Evolutionary conservation across 495 filamentous ascomycete species (phyloP).

Genomic region (Podospora bellae-mahoneyi): DNA sequence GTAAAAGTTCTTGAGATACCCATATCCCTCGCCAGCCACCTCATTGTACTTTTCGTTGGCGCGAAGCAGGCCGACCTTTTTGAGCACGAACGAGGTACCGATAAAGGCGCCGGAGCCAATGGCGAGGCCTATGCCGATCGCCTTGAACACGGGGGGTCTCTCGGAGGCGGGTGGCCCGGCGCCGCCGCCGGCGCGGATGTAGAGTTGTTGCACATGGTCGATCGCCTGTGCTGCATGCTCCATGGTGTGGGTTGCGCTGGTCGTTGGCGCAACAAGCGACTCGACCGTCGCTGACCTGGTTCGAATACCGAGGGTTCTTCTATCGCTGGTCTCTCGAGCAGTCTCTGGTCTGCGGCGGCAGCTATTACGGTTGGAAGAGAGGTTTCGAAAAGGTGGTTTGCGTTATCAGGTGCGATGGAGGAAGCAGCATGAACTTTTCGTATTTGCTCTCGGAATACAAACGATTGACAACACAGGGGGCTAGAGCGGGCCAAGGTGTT

Average conservation of each 20-base stretch:
- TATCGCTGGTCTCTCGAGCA: not conserved
- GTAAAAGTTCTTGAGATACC: slow-evolving; percentile 91
- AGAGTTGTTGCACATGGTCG: slow-evolving; percentile 40
- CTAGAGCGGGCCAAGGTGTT: not conserved
- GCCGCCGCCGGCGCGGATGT: slow-evolving; percentile 38
- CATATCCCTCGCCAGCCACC: slow-evolving; percentile 93
- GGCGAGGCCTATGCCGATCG: slow-evolving; percentile 81
- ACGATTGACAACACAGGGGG: not conserved
- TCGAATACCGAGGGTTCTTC: slow-evolving; percentile 1
- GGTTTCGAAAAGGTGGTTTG: not conserved
- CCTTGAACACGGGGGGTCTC: slow-evolving; percentile 64
- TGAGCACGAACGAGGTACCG: slow-evolving; percentile 90
- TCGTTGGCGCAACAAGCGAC: not conserved
- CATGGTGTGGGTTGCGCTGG: slow-evolving; percentile 30
- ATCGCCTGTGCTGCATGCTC: slow-evolving; percentile 40
- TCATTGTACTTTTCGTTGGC: slow-evolving; percentile 97
- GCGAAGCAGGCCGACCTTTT: slow-evolving; percentile 85
- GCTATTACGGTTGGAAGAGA: not conserved
- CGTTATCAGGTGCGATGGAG: not conserved
- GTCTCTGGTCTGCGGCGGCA: not conserved
- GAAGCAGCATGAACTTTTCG: slow-evolving; percentile 14
- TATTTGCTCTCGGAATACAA: not conserved
- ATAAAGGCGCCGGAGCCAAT: slow-evolving; percentile 91
- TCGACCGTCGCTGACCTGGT: not conserved
- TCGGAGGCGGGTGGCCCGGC: slow-evolving; percentile 20